Evolutionary conservation across 352 stramenopile genomes (phyloP), one percentile per base, ranked within the genome.

Genomic region (Pythium phragmitis): DNA sequence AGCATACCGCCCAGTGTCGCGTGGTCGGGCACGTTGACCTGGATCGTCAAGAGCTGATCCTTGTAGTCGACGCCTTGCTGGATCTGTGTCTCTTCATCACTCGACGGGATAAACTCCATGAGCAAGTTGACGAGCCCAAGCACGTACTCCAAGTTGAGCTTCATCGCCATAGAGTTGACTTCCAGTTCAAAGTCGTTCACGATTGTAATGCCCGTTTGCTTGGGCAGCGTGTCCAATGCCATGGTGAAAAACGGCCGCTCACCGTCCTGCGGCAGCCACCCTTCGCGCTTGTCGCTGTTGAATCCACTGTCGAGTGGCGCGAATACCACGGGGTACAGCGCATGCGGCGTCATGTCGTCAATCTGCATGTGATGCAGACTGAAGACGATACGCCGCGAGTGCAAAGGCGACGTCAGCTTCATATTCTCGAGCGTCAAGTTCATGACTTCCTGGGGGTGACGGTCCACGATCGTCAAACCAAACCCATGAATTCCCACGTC

Each of bases 341-440:
- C 78, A 47, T 85, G 60, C 3, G 78, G 63, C 8, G 76, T 90
- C 87, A 96, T 96, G 43, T 96, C 87, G 62, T 96, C 87, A 14
- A 96, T 75, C 69, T 96, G 86, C 50, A 96, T 72, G 43, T 96
- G 87, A 45, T 96, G 87, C 46, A 94, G 64, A 39, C 79, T 79
- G 23, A 91, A 84, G 17, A 75, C 74, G 55, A 82, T 65, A 9
- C 65, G 63, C 9, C 85, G 68, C 14, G 85, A 91, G 36, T 63
- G 57, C 21, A 74, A 70, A 16, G 65, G 74, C 17, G 85, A 92
- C 17, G 76, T 68, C 30, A 96, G 76, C 1, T 70, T 78, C 59
- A 96, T 77, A n/a, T 65, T 90, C 63, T 96, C 87, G 78, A 96
- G 87, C 14, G 85, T 95, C 49, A 96, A 79, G 75, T 94, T 96